Evolutionary conservation across 2,329 filamentous ascomycete genomes (phyloP).

Genomic region (Stylonectria norvegica): DNA sequence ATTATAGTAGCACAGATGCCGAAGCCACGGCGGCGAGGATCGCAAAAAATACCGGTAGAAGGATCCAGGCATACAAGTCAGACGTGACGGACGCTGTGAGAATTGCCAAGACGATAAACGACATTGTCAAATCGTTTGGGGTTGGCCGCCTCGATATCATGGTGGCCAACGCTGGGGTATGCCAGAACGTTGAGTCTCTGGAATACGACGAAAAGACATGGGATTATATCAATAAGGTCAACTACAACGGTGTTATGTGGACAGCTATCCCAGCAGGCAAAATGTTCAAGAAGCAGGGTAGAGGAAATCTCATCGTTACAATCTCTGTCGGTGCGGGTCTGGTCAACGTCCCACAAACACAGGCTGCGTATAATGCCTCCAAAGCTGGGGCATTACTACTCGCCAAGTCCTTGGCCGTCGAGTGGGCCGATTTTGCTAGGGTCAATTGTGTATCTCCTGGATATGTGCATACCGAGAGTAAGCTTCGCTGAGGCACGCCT

Average conservation of each 20-base stretch:
- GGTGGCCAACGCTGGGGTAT: conserved; percentile 3
- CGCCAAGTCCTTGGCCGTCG: conserved; percentile 4
- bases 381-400: conserved; percentile 5
- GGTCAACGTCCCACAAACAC: conserved; percentile 4
- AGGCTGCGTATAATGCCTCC: conserved; percentile 4
- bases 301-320: conserved; percentile 4
- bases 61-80: background rate
- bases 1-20: background rate
- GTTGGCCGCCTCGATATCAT: conserved; percentile 2
- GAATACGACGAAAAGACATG: conserved; percentile 1
- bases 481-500: background rate
- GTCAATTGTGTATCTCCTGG: conserved; percentile 8
- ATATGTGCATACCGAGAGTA: conserved; percentile 1
- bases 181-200: background rate
- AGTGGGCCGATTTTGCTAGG: conserved; percentile 6
- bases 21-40: background rate
- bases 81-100: background rate
- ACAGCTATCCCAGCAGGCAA: conserved; percentile 3
- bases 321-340: conserved; percentile 1
- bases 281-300: conserved; percentile 2
- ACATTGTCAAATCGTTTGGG: background rate
- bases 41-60: background rate
- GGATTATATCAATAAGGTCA: background rate
- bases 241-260: conserved; percentile 6
- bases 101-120: background rate